Base-by-base conservation (phyloP, 352 stramenopile genomes). In the Phytophthora colocasiae region DNA sequence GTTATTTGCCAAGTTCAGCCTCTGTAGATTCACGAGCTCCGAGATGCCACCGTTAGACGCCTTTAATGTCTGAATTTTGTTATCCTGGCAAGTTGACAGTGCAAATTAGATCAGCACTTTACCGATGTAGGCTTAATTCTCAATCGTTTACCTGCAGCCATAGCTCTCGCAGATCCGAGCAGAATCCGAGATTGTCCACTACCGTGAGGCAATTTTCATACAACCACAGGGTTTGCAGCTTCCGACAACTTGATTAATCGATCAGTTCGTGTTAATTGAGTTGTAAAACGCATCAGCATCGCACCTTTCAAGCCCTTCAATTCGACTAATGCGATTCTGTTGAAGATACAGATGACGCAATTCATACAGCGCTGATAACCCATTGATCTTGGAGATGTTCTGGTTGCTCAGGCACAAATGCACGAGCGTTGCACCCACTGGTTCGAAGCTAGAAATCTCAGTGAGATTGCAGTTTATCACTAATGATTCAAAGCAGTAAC, bases 351-450 rank as follows among this genome's bases (percentile, higher is more conserved):
- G 58, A 57, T 81, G 66, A 5, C 85, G 74, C 19, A 97, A 66
- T 32, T 91, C 73, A 11, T 81, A 78, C 19, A 97, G 70, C 26
- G 72, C 53, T 22, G 66, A 57, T 17, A 97, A 73, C 0, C 72
- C 71, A 40, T 77, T 76, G 17, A 97, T 89, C 5, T 50, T 48
- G 22, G 63, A 70, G 41, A 96, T 73, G 36, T 70, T 49, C 58
- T 97, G 90, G 60, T 91, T 81, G 45, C 71, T 83, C 27, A 97
- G 78, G 55, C 81, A 93, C 44, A 97, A 77, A 40, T 92, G 76
- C 41, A 93, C 67, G 7, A 97, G 76, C 22, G 91, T 88, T 19
- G 65, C 61, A 10, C 77, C 64, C 4, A 97, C 81, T 1, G 75
- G 59, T 22, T 77, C 48, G 34, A 97, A 63, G 19, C 58, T 77